These are phyloP conservation scores for Zygosaccharomyces pseudorouxii DNA, from an alignment of 805 yeast genomes.

Conservation along the genomic window DNA sequence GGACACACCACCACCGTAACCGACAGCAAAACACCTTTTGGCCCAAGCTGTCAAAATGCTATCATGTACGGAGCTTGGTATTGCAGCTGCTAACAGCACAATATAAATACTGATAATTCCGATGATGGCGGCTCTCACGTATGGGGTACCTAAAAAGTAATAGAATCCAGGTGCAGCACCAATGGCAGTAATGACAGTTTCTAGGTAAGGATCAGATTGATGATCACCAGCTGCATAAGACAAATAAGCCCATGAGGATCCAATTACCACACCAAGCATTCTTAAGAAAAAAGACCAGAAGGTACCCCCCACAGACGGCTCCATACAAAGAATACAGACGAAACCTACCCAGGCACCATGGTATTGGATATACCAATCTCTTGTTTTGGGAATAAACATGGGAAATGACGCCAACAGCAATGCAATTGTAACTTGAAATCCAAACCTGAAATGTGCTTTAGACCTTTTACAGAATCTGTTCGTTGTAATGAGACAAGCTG, in stretches of 20 bases:
- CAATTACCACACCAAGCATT: slow-evolving; percentile 44
- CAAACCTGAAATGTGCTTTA: slow-evolving; percentile 41
- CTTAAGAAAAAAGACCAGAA: slow-evolving; percentile 45
- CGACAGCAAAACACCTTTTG: slow-evolving; percentile 47
- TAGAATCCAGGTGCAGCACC: slow-evolving; percentile 47
- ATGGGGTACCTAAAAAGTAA: slow-evolving; percentile 42
- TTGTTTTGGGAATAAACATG: slow-evolving; percentile 44
- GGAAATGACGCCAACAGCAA: slow-evolving; percentile 47
- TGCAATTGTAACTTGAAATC: slow-evolving; percentile 43
- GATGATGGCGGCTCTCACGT: slow-evolving; percentile 48
- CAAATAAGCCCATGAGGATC: slow-evolving; percentile 48
- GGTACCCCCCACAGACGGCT: slow-evolving; percentile 49
- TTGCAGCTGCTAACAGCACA: slow-evolving; percentile 42
- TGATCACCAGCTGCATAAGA: slow-evolving; percentile 43
- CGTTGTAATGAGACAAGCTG: slow-evolving; percentile 8
- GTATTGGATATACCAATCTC: slow-evolving; percentile 46
- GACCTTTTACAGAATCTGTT: slow-evolving; percentile 21
- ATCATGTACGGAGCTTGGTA: slow-evolving; percentile 38
- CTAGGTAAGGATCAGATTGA: slow-evolving; percentile 40
- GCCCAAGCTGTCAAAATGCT: slow-evolving; percentile 43
- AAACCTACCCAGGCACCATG: slow-evolving; percentile 53
- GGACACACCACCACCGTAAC: slow-evolving; percentile 48
- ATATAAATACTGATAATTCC: slow-evolving; percentile 45
- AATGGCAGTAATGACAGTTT: slow-evolving; percentile 40
- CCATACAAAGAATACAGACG: slow-evolving; percentile 46